Conservation (phyloP, 768 basidiomycete genomes). For the Leccinum boreale region DNA sequence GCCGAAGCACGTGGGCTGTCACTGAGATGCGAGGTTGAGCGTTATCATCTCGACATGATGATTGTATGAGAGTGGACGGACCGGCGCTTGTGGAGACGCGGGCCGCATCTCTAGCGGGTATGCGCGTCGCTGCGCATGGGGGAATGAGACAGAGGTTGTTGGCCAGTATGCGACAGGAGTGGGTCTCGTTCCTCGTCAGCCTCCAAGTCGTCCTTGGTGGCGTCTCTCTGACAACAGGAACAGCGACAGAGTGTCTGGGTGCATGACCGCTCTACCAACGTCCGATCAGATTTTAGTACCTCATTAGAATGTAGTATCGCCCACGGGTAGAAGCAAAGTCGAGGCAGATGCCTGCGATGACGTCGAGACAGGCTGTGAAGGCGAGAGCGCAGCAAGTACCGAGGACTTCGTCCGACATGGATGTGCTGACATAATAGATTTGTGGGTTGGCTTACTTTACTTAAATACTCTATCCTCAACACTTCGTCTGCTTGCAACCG, state of each 20-base stretch:
- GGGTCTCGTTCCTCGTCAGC: conserved; percentile 17
- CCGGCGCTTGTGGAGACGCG: not conserved
- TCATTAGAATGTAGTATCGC: not conserved
- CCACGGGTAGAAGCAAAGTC: conserved; percentile 24
- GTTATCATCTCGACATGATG: not conserved
- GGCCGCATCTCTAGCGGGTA: not conserved
- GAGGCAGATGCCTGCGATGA: conserved; percentile 20
- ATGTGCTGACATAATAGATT: not conserved
- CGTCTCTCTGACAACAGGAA: conserved; percentile 7
- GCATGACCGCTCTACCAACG: conserved; percentile 17
- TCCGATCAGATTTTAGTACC: not conserved
- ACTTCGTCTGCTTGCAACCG: too few relatives aligned
- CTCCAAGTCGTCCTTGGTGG: conserved; percentile 2
- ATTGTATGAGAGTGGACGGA: not conserved
- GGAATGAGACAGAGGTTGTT: conserved; percentile 21
- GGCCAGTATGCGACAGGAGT: conserved; percentile 14
- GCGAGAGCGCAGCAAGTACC: conserved; percentile 20
- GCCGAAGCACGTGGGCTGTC: not conserved
- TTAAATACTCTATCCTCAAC: not conserved
- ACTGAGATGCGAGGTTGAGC: not conserved
- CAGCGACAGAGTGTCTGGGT: conserved; percentile 27
- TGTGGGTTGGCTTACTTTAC: not conserved
- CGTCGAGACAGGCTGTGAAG: conserved; percentile 19
- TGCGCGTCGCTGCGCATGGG: conserved; percentile 18
- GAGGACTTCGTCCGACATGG: conserved; percentile 21